Evolutionary conservation across 2,329 filamentous ascomycete genomes (phyloP).

Genomic region (Aspergillus fumigatiaffinis): DNA sequence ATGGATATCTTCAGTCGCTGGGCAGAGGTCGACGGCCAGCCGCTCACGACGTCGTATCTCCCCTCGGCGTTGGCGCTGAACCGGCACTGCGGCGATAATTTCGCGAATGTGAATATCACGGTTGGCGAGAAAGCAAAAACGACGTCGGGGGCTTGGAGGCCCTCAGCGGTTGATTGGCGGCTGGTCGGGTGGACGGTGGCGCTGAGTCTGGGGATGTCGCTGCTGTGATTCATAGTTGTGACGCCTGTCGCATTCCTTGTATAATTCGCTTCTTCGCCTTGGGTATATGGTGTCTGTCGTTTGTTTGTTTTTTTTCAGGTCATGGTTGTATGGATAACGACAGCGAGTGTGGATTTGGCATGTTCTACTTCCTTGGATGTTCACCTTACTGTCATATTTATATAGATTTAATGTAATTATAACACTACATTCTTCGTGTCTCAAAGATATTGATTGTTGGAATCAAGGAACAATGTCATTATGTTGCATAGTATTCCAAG

Average conservation of each 20-base stretch:
- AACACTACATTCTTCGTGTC: background rate
- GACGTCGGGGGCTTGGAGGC: background rate
- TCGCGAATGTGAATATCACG: slow-evolving; percentile 48
- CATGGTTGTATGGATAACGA: slow-evolving; percentile 24
- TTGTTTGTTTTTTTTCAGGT: slow-evolving; percentile 8
- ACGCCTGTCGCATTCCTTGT: background rate
- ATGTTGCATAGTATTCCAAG: background rate
- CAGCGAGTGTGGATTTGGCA: slow-evolving; percentile 19
- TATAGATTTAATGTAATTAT: slow-evolving; percentile 1
- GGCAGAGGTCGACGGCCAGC: slow-evolving; percentile 61
- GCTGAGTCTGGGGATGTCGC: slow-evolving; percentile 6
- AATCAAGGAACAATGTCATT: background rate
- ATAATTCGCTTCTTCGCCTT: slow-evolving; percentile 2
- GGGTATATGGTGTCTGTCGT: background rate
- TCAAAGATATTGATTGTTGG: background rate
- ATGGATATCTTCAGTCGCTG: slow-evolving; percentile 76
- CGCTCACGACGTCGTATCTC: slow-evolving; percentile 66
- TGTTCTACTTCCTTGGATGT: slow-evolving; percentile 1
- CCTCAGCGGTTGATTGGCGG: background rate
- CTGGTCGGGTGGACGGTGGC: slow-evolving; percentile 5
- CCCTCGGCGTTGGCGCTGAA: slow-evolving; percentile 71
- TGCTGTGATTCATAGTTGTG: background rate
- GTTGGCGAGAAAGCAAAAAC: slow-evolving; percentile 16
- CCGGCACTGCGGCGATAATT: slow-evolving; percentile 54
- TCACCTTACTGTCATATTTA: background rate